These are phyloP conservation scores for Xylaria sp. DNA, from an alignment of 2,329 filamentous ascomycete genomes.

Conservation along the genomic window DNA sequence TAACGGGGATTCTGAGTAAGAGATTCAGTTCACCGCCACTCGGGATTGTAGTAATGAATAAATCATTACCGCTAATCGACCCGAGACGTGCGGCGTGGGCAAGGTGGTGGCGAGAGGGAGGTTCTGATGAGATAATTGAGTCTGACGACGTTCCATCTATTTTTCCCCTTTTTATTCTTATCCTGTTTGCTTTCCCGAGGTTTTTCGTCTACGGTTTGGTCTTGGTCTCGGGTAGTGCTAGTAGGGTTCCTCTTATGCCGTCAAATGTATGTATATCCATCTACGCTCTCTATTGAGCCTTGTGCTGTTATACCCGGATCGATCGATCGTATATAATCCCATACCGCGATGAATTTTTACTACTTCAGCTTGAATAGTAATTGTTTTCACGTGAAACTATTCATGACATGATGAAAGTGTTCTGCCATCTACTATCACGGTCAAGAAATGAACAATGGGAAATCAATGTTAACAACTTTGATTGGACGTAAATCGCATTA, in stretches of 20 bases:
- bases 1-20: slow-evolving; percentile 37
- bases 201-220: slow-evolving; percentile 4
- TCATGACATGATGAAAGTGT: neutral
- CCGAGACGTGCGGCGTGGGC: neutral
- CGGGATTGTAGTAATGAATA: neutral
- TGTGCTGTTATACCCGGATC: slow-evolving; percentile 29
- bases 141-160: slow-evolving; percentile 18
- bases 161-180: neutral
- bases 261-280: slow-evolving; percentile 23
- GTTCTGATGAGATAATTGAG: slow-evolving; percentile 35
- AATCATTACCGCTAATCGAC: neutral
- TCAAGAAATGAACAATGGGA: neutral
- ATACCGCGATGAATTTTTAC: neutral
- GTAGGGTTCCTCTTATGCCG: neutral
- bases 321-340: slow-evolving; percentile 13
- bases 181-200: neutral
- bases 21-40: neutral
- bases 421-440: neutral
- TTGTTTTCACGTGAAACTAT: neutral
- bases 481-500: neutral
- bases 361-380: neutral
- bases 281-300: slow-evolving; percentile 1
- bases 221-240: neutral
- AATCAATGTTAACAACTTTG: neutral
- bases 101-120: neutral